Evolutionary conservation across 73 alveolate species (phyloP).

Genomic region (Paramecium octaurelia): DNA sequence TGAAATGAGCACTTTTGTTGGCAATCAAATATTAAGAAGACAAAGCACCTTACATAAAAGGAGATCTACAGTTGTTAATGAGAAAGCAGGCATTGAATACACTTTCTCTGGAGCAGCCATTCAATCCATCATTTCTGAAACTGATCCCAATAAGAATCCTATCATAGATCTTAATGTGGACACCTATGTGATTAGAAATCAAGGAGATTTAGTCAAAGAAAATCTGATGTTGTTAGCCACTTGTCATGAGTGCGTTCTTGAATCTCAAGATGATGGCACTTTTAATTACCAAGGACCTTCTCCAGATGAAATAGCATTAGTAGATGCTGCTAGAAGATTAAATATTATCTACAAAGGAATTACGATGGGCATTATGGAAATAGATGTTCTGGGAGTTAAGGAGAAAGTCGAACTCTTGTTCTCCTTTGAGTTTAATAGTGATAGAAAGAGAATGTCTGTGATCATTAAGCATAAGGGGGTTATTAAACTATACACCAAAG

Average conservation of each 20-base stretch:
- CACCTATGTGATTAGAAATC: not conserved
- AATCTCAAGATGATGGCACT: slow-evolving; percentile 50
- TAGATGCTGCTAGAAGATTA: slow-evolving; percentile 64
- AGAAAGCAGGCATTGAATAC: slow-evolving; percentile 53
- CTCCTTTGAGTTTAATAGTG: slow-evolving; percentile 87
- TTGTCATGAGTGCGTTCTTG: slow-evolving; percentile 69
- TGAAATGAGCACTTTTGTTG: slow-evolving; percentile 7
- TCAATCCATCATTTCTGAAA: not conserved
- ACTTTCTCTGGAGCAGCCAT: not conserved
- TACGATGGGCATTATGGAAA: not conserved
- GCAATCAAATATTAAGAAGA: slow-evolving; percentile 41
- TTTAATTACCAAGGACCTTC: slow-evolving; percentile 71
- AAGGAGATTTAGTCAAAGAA: slow-evolving; percentile 54
- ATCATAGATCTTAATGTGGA: not conserved
- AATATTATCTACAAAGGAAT: slow-evolving; percentile 44
- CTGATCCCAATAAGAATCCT: not conserved
- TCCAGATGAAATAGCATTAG: slow-evolving; percentile 69
- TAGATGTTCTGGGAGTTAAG: slow-evolving; percentile 46
- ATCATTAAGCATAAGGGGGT: slow-evolving; percentile 65
- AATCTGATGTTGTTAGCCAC: slow-evolving; percentile 49
- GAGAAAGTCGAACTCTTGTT: slow-evolving; percentile 62
- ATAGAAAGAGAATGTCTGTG: slow-evolving; percentile 96
- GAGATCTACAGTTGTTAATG: slow-evolving; percentile 47
- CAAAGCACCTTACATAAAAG: slow-evolving; percentile 8
- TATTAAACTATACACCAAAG: slow-evolving; percentile 64